Evolutionary conservation across 768 basidiomycete species (phyloP), one percentile per base, ranked within the genome.

Genomic region (Royoungia palumana): DNA sequence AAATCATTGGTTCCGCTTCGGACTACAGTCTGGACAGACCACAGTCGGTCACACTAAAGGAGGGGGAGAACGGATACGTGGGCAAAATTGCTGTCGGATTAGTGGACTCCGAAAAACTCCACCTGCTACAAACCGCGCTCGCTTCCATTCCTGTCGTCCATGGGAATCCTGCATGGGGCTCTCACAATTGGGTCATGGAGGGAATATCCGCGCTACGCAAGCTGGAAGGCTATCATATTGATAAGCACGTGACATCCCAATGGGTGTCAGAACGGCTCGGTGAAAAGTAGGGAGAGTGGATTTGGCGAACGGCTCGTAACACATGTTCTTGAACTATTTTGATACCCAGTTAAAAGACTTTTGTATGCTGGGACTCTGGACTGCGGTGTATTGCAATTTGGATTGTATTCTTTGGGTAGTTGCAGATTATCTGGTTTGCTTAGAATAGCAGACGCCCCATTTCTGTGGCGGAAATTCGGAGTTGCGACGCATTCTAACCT

Each of bases 101-200:
- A 2, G 67, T 59, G 14, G 66, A 67, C 46, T 55, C 67, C 9
- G 66, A 67, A 46, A 54, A 25, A 30, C 58, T 67, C 36, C 66
- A 61, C 28, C 54, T 52, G 24, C 42, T 67, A 16, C 67, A 68
- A 10, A 34, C 54, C 44, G 56, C 67, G 5, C 66, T 67, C 43
- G 55, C 63, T 14, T 47, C 55, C 14, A 58, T 59, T 46, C 63
- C 55, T 8, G 28, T 67, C 51, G 43, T 60, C 17, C 61, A 41
- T 34, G 65, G 63, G 37, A 59, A 68, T 41, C 37, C 63, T 5
- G 53, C 56, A 19, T 67, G 66, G 67, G 55, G 49, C 39, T 58
- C 61, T 25, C 66, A 50, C 41, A 58, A 54, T 14, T 67, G 66
- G 66, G 66, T 64, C 49, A 63, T 66, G 57, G 67, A 67, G 28